phyloP scores from a whole-genome alignment of 2,329 filamentous ascomycete species.

The Penicillium occitanis region DNA sequence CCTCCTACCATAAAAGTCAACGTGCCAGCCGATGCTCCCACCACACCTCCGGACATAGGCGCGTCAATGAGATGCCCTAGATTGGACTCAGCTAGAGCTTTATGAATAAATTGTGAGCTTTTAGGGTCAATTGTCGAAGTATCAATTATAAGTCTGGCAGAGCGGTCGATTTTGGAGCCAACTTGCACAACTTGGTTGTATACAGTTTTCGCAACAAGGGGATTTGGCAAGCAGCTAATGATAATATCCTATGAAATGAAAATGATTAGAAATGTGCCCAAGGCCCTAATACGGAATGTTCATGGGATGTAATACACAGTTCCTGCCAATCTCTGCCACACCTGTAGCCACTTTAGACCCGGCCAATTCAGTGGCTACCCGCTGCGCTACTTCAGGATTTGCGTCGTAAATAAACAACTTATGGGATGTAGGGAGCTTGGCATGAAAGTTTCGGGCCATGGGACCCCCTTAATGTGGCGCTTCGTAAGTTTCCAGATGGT shows the following conservation, averaged over 20 bases:
- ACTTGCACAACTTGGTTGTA: slow-evolving; percentile 7
- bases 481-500: neutral
- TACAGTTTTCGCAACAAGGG: slow-evolving; percentile 11
- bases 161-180: slow-evolving; percentile 8
- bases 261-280: neutral
- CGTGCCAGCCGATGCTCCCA: slow-evolving; percentile 12
- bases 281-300: neutral
- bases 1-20: slow-evolving; percentile 13
- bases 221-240: slow-evolving; percentile 12
- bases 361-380: slow-evolving; percentile 2
- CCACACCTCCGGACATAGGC: slow-evolving; percentile 12
- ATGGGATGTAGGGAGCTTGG: slow-evolving; percentile 9
- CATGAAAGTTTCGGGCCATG: slow-evolving; percentile 11
- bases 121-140: slow-evolving; percentile 12
- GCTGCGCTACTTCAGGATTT: slow-evolving; percentile 12
- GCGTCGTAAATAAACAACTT: slow-evolving; percentile 6
- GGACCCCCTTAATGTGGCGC: neutral
- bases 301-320: slow-evolving; percentile 9
- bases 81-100: neutral
- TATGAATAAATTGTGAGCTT: slow-evolving; percentile 5
- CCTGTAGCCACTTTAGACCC: slow-evolving; percentile 6
- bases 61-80: slow-evolving; percentile 10
- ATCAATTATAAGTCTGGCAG: slow-evolving; percentile 12
- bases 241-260: slow-evolving; percentile 1
- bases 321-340: slow-evolving; percentile 3